Conservation (phyloP, 2,329 filamentous ascomycete genomes). For the Fusarium sp. region DNA sequence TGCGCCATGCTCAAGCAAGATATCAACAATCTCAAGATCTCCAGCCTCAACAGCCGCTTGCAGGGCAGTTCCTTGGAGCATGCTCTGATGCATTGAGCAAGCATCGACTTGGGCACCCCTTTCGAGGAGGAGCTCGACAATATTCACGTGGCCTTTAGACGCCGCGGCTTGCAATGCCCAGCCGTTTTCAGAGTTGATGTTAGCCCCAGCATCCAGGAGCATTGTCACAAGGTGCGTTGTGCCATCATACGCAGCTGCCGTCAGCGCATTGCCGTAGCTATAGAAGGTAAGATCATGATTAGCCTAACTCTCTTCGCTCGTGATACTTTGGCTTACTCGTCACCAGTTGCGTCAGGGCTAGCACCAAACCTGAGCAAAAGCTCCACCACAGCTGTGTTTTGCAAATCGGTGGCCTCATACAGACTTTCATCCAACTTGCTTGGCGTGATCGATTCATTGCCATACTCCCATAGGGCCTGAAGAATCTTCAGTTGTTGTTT, state of each 20-base stretch:
- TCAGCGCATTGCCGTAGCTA: conserved; percentile 48
- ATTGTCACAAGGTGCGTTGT: conserved; percentile 49
- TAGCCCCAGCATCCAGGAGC: conserved; percentile 53
- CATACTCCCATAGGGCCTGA: conserved; percentile 57
- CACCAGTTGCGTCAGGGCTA: conserved; percentile 57
- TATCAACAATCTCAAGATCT: conserved; percentile 53
- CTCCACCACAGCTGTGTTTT: conserved; percentile 56
- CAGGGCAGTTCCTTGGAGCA: conserved; percentile 55
- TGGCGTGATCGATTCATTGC: conserved; percentile 51
- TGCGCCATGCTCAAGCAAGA: conserved; percentile 56
- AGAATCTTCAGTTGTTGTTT: conserved; percentile 54
- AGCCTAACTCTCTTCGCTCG: background rate
- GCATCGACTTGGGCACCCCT: conserved; percentile 56
- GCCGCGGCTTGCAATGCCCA: conserved; percentile 59
- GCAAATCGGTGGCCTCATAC: conserved; percentile 58
- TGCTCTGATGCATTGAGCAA: conserved; percentile 46
- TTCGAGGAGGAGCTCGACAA: conserved; percentile 55
- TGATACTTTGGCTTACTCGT: conserved; percentile 47
- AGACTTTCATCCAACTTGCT: conserved; percentile 54
- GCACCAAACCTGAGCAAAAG: conserved; percentile 56
- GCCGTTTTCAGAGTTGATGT: conserved; percentile 54
- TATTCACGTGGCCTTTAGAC: conserved; percentile 52
- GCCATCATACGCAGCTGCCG: conserved; percentile 58
- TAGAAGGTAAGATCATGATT: background rate
- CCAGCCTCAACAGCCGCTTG: conserved; percentile 58